Evolutionary conservation across 2,329 filamentous ascomycete species (phyloP).

Genomic region (Fusarium xyrophilum): DNA sequence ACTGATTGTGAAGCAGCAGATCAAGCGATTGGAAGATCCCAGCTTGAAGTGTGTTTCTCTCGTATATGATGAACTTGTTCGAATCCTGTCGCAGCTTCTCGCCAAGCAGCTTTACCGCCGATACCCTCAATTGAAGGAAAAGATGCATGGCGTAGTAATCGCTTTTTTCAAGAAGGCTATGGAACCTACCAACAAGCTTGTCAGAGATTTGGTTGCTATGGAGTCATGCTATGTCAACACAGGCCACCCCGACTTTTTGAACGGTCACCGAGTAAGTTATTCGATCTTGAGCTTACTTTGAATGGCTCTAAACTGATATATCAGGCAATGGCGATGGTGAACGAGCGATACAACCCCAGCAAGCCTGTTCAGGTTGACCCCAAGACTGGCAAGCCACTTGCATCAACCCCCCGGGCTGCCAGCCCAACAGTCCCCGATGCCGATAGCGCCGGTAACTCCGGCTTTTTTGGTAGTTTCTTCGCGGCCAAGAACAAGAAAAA

Average conservation of each 20-base stretch:
- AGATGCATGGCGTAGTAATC: constrained; percentile 92
- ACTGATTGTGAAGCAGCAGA: constrained; percentile 97
- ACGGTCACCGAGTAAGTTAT: constrained; percentile 78
- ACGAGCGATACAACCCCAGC: constrained; percentile 81
- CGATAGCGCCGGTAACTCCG: constrained; percentile 64
- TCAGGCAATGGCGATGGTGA: constrained; percentile 94
- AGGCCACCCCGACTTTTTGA: constrained; percentile 95
- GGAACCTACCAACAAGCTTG: constrained; percentile 97
- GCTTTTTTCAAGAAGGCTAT: constrained; percentile 97
- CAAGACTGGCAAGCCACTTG: constrained; percentile 94
- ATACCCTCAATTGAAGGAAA: constrained; percentile 95
- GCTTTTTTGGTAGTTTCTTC: constrained; percentile 99
- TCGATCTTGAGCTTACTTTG: background rate
- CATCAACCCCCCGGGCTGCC: constrained; percentile 71
- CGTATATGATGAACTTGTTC: constrained; percentile 96
- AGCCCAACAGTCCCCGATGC: constrained; percentile 72
- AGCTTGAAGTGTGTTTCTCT: constrained; percentile 97
- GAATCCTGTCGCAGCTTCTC: constrained; percentile 89
- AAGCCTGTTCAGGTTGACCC: constrained; percentile 96
- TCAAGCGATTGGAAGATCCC: constrained; percentile 93
- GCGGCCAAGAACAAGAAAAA: constrained; percentile 99
- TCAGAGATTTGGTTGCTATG: constrained; percentile 91
- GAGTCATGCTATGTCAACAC: constrained; percentile 98
- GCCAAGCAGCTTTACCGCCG: constrained; percentile 88
- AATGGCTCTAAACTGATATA: constrained; percentile 10